Conservation (phyloP, 2,329 filamentous ascomycete species). For the Bisporella sp. region DNA sequence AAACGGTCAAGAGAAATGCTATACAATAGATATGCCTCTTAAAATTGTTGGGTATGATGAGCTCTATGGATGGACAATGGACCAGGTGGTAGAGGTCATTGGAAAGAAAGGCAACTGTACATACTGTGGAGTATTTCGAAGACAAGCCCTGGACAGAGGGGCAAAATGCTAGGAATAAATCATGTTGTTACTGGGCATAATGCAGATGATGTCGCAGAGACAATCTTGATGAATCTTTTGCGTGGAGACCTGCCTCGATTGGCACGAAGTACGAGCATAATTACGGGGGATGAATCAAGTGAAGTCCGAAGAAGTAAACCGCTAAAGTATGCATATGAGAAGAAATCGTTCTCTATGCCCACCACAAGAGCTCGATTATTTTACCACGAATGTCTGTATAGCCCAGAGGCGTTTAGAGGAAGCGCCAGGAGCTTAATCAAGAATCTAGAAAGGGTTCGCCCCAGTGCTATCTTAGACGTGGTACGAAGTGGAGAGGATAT, state of each 20-base stretch:
- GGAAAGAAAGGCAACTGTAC: slow-evolving; percentile 99
- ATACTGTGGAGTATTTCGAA: slow-evolving; percentile 92
- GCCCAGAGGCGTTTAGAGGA: slow-evolving; percentile 90
- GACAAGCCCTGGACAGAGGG: slow-evolving; percentile 89
- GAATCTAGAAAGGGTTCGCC: slow-evolving; percentile 85
- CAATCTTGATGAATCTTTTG: slow-evolving; percentile 93
- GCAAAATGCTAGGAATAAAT: slow-evolving; percentile 80
- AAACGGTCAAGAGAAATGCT: slow-evolving; percentile 94
- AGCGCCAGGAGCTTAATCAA: slow-evolving; percentile 91
- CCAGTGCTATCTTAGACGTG: slow-evolving; percentile 91
- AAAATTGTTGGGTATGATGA: slow-evolving; percentile 91
- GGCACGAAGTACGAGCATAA: slow-evolving; percentile 81
- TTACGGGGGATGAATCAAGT: slow-evolving; percentile 70
- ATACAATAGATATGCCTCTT: slow-evolving; percentile 84
- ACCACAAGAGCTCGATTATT: slow-evolving; percentile 95
- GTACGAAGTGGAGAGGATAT: slow-evolving; percentile 95
- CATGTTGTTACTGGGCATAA: slow-evolving; percentile 98
- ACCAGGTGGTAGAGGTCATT: slow-evolving; percentile 91
- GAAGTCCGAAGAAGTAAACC: slow-evolving; percentile 95
- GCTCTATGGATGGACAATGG: slow-evolving; percentile 98
- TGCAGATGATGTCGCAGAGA: slow-evolving; percentile 94
- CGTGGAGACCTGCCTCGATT: slow-evolving; percentile 83
- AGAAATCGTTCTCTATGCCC: slow-evolving; percentile 95
- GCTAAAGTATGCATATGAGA: slow-evolving; percentile 96
- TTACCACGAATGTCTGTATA: slow-evolving; percentile 98